These are phyloP conservation scores for Phytophthora fragariaefolia DNA, from an alignment of 352 stramenopile genomes.

Conservation along the genomic window DNA sequence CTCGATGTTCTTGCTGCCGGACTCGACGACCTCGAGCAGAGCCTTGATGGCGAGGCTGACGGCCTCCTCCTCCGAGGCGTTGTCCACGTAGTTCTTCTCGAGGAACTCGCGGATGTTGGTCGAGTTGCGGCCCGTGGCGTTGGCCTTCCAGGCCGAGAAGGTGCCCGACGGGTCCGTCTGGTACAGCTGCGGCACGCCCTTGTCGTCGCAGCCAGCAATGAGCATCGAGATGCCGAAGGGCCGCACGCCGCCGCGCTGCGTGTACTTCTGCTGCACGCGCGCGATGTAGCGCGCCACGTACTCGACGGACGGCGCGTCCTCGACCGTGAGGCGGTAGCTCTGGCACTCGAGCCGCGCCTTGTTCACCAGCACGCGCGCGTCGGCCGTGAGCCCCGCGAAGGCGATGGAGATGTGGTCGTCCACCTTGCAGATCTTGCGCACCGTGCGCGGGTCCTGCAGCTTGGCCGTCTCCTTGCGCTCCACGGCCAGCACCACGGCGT, in stretches of 20 bases:
- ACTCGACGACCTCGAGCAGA: constrained; percentile 98
- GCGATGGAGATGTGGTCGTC: constrained; percentile 98
- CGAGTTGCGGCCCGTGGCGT: constrained; percentile 97
- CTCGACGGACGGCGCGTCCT: constrained; percentile 95
- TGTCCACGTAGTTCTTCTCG: constrained; percentile 97
- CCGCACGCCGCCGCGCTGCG: constrained; percentile 97
- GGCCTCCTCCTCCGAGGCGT: constrained; percentile 92
- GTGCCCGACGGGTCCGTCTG: constrained; percentile 98
- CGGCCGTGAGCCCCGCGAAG: constrained; percentile 98
- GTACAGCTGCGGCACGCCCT: constrained; percentile 96
- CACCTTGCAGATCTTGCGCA: constrained; percentile 99
- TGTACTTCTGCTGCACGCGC: constrained; percentile 98
- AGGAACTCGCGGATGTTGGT: constrained; percentile 99
- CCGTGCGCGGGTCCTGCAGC: constrained; percentile 97
- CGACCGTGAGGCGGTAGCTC: constrained; percentile 97
- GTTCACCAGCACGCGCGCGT: constrained; percentile 98
- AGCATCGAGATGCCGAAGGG: constrained; percentile 99
- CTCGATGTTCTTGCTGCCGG: constrained; percentile 99
- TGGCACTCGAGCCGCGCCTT: constrained; percentile 97
- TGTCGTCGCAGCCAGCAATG: constrained; percentile 94
- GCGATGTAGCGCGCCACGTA: constrained; percentile 98
- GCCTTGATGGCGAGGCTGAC: constrained; percentile 95
- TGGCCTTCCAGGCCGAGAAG: constrained; percentile 98
- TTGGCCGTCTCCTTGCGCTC: constrained; percentile 91
- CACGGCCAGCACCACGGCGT: constrained; percentile 95